These are phyloP conservation scores for Eutrema salsugineum DNA, from an alignment of 441 rosid species.

Conservation along the genomic window DNA sequence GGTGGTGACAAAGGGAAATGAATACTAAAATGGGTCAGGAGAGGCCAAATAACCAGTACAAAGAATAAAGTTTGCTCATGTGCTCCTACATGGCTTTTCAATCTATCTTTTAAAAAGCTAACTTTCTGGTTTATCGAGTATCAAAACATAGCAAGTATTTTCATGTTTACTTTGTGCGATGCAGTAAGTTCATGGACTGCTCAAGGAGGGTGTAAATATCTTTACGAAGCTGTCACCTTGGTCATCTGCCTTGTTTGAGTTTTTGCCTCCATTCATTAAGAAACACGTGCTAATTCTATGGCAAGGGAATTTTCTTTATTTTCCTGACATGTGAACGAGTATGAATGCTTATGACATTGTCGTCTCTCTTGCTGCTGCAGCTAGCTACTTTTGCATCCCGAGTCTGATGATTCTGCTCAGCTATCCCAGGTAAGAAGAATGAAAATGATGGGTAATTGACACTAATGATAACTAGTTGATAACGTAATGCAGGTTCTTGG, in stretches of 20 bases:
- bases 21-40: no score
- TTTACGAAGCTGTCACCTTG: slow-evolving; percentile 92
- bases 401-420: slow-evolving; percentile 99
- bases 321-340: slow-evolving; percentile 9
- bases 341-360: slow-evolving; percentile 19
- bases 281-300: slow-evolving; percentile 62
- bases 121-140: background rate
- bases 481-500: slow-evolving; percentile 72
- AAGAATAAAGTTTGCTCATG: no score
- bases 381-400: slow-evolving; percentile 94
- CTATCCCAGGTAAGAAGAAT: slow-evolving; percentile 74
- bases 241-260: slow-evolving; percentile 95
- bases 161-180: slow-evolving; percentile 3
- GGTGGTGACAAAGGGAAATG: no score
- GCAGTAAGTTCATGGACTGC: slow-evolving; percentile 94
- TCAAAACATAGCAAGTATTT: background rate
- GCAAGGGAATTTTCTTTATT: slow-evolving; percentile 4
- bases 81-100: no score
- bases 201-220: slow-evolving; percentile 78
- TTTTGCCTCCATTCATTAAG: slow-evolving; percentile 88
- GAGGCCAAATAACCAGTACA: no score
- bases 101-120: no score
- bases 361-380: slow-evolving; percentile 35
- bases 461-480: background rate
- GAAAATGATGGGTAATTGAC: background rate